Percentiles rank a stretch among this genome's conserved stretches.
Evolutionary conservation across 1,284 basidiomycete species (phyloP).

Genomic region (Lentinus polychrous): DNA sequence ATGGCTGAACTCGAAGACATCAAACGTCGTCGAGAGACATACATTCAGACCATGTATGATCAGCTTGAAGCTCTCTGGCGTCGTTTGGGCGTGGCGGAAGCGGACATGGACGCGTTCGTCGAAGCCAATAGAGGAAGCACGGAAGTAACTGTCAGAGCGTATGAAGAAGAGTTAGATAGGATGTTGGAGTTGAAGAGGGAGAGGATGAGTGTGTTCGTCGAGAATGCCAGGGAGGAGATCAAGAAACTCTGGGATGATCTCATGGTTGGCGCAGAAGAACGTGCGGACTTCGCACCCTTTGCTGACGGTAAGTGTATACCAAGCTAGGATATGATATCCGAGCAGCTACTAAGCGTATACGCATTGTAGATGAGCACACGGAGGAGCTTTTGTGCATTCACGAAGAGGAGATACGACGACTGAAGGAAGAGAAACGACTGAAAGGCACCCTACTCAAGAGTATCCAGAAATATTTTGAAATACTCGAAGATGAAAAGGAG

Average conservation of each 20-base stretch:
- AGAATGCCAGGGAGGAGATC: conserved; percentile 80
- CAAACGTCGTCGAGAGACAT: conserved; percentile 62
- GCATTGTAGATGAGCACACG: conserved; percentile 68
- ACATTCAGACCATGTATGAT: conserved; percentile 84
- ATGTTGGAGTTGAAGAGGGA: conserved; percentile 88
- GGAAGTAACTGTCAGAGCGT: conserved; percentile 65
- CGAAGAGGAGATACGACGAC: conserved; percentile 78
- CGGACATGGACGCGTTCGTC: conserved; percentile 77
- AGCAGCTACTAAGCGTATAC: not conserved
- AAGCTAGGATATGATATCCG: not conserved
- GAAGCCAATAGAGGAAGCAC: conserved; percentile 76
- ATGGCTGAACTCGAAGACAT: conserved; percentile 59
- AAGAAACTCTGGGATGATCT: conserved; percentile 79
- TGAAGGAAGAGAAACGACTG: conserved; percentile 74
- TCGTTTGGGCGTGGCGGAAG: conserved; percentile 65
- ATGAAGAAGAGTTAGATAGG: conserved; percentile 85
- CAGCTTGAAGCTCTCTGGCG: conserved; percentile 79
- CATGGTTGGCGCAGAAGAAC: conserved; percentile 80
- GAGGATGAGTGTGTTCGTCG: conserved; percentile 83
- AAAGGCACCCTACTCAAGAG: conserved; percentile 74
- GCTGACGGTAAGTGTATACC: conserved; percentile 56
- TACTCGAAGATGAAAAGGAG: conserved; percentile 89
- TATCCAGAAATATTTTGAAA: conserved; percentile 85
- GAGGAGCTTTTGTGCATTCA: conserved; percentile 86
- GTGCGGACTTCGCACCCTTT: conserved; percentile 75